Evolutionary conservation across 495 filamentous ascomycete genomes (phyloP), one percentile per base, ranked within the genome.

Genomic region (Thermothielavioides terrestris): DNA sequence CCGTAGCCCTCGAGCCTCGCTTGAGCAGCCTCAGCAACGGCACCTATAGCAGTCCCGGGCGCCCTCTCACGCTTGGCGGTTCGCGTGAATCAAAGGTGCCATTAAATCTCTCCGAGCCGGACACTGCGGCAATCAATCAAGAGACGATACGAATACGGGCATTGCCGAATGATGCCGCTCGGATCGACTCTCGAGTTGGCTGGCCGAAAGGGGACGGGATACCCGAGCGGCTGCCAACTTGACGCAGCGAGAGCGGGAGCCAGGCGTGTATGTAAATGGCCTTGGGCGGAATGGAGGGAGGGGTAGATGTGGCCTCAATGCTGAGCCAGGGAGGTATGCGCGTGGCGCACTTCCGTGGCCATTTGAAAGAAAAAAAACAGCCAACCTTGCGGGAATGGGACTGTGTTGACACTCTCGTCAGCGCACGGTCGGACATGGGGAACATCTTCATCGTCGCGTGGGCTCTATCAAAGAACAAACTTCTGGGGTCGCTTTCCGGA

Each of bases 251-350:
- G 54, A 60, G 25, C 37, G 47, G 17, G 42, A 49, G 12, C 20
- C 54, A 1, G 34, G 46, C 14, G 53, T 46, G 7, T 62, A 60
- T 44, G 59, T 47, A 1, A 62, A 58, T 20, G 62, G 58, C 44
- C n/a, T n/a, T 64, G 58, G 56, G 44, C 61, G 6, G 40, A 22
- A n/a, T 56, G 54, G 18, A 23, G 48, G 15, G 25, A 54, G 25
- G 43, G 52, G 15, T 50, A 55, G 40, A 12, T 58, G 4, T 58
- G 43, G n/a, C n/a, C n/a, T n/a, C n/a, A n/a, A 57, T 9, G 42
- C 15, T 0, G 6, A 1, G 2, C 28, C 25, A 30, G 21, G 17
- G 31, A 11, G 1, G 6, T 21, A n/a, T n/a, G n/a, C n/a, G n/a
- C n/a, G n/a, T n/a, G n/a, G n/a, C n/a, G n/a, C n/a, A n/a, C n/a